Conservation (phyloP, 2,329 filamentous ascomycete species). For the Fusarium keratoplasticum region DNA sequence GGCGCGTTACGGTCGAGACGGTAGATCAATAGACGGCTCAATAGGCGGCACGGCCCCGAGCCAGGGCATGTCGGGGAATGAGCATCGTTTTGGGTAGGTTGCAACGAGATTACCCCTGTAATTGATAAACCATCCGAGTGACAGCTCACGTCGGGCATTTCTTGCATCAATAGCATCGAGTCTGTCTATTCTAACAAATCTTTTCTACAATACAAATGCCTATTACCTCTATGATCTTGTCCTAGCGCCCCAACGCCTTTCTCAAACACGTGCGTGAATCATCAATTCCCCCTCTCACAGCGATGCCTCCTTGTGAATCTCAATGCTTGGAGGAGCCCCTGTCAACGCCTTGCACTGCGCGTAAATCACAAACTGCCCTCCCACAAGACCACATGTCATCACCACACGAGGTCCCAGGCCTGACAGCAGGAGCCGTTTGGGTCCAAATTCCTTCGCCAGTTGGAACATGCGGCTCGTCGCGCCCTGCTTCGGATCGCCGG, state of each 20-base stretch:
- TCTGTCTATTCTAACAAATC: slow-evolving; percentile 5
- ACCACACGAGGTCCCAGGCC: slow-evolving; percentile 63
- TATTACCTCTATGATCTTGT: background rate
- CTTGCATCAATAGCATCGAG: background rate
- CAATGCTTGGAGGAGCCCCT: slow-evolving; percentile 62
- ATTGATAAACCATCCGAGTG: background rate
- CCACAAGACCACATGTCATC: slow-evolving; percentile 66
- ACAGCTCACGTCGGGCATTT: background rate
- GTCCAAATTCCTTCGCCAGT: slow-evolving; percentile 63
- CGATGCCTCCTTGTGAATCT: slow-evolving; percentile 63
- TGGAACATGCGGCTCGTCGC: slow-evolving; percentile 64
- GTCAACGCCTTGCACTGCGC: slow-evolving; percentile 66
- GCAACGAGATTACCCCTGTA: background rate
- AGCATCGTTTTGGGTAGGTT: background rate
- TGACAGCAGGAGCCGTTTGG: slow-evolving; percentile 58
- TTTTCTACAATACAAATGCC: slow-evolving; percentile 9
- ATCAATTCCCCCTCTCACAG: slow-evolving; percentile 25
- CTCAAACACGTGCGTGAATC: background rate
- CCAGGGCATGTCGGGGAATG: background rate
- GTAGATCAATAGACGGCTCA: slow-evolving; percentile 32
- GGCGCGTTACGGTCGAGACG: slow-evolving; percentile 3
- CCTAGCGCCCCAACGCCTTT: slow-evolving; percentile 27
- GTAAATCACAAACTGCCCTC: slow-evolving; percentile 67
- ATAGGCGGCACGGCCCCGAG: slow-evolving; percentile 24
- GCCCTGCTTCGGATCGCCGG: slow-evolving; percentile 60